Percentiles rank a stretch among this genome's conserved stretches.
Conservation (phyloP, 352 stramenopile genomes). For the Elongisporangium undulatum region DNA sequence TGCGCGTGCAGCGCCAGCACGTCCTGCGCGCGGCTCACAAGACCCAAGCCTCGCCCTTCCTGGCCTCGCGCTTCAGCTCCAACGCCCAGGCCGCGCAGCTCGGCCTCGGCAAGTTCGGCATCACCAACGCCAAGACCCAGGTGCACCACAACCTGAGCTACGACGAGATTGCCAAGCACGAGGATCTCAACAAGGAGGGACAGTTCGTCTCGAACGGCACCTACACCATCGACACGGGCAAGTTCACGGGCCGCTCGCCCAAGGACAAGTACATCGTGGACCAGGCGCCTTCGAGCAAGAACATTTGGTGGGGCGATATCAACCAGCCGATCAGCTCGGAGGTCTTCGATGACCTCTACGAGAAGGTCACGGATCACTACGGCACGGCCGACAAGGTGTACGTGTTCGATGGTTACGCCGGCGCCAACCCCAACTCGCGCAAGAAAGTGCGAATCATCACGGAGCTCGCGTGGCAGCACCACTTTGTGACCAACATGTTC, state of each 20-base stretch:
- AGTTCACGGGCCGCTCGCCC: slow-evolving; percentile 97
- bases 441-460: slow-evolving; percentile 98
- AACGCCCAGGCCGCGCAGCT: slow-evolving; percentile 43
- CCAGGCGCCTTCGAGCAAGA: slow-evolving; percentile 86
- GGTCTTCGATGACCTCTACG: slow-evolving; percentile 96
- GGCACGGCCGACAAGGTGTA: slow-evolving; percentile 91
- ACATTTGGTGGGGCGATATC: slow-evolving; percentile 97
- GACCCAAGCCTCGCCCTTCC: slow-evolving; percentile 16
- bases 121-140: slow-evolving; percentile 86
- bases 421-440: slow-evolving; percentile 88
- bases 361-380: slow-evolving; percentile 93
- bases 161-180: slow-evolving; percentile 93
- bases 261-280: slow-evolving; percentile 99
- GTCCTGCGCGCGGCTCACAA: slow-evolving; percentile 26
- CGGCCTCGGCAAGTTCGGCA: slow-evolving; percentile 87
- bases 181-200: slow-evolving; percentile 93
- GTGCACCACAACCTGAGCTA: slow-evolving; percentile 97
- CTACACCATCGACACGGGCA: slow-evolving; percentile 97
- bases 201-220: slow-evolving; percentile 89
- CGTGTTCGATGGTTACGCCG: slow-evolving; percentile 96
- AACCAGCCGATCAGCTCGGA: slow-evolving; percentile 93
- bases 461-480: slow-evolving; percentile 97
- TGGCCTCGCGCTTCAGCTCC: slow-evolving; percentile 31
- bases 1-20: slow-evolving; percentile 48
- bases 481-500: slow-evolving; percentile 98